phyloP scores from a whole-genome alignment of 768 basidiomycete species.

The Cystofilobasidium bisporidii region DNA sequence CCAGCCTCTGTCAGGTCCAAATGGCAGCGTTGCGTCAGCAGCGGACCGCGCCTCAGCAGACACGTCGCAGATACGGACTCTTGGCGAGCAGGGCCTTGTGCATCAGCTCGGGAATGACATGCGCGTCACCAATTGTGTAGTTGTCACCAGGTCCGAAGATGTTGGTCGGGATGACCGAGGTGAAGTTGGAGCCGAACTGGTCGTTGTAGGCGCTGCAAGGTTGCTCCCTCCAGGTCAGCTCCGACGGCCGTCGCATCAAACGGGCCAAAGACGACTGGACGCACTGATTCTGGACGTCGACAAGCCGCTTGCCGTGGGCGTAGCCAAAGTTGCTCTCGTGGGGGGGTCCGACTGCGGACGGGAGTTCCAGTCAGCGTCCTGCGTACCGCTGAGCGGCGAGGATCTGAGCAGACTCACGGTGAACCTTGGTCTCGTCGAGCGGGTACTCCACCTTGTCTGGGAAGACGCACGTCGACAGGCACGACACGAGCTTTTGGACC shows the following conservation, averaged over 20 bases:
- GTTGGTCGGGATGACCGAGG: constrained; percentile 87
- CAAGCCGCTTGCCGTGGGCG: constrained; percentile 88
- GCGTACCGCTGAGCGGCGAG: no score
- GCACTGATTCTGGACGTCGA: constrained; percentile 90
- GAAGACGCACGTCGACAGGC: constrained; percentile 94
- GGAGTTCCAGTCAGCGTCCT: no score
- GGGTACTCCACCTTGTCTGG: constrained; percentile 92
- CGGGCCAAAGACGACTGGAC: constrained; percentile 39
- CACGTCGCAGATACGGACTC: constrained; percentile 46
- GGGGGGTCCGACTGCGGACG: constrained; percentile 58
- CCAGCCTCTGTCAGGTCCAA: constrained; percentile 52
- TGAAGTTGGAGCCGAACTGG: constrained; percentile 88
- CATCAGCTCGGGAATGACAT: constrained; percentile 88
- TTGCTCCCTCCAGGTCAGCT: no score
- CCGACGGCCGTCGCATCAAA: no score
- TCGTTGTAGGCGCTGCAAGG: constrained; percentile 69
- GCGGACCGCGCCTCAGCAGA: not conserved
- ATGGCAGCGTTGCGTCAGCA: not conserved
- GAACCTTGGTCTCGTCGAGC: constrained; percentile 84
- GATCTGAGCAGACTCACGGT: constrained; percentile 44
- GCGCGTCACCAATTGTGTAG: constrained; percentile 80
- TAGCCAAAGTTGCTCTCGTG: constrained; percentile 88
- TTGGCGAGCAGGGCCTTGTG: constrained; percentile 90
- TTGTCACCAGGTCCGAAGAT: constrained; percentile 92
- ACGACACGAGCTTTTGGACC: constrained; percentile 75